Evolutionary conservation across 805 yeast species (phyloP), one percentile per base, ranked within the genome.

Genomic region (Monosporozyma yasuniensis): DNA sequence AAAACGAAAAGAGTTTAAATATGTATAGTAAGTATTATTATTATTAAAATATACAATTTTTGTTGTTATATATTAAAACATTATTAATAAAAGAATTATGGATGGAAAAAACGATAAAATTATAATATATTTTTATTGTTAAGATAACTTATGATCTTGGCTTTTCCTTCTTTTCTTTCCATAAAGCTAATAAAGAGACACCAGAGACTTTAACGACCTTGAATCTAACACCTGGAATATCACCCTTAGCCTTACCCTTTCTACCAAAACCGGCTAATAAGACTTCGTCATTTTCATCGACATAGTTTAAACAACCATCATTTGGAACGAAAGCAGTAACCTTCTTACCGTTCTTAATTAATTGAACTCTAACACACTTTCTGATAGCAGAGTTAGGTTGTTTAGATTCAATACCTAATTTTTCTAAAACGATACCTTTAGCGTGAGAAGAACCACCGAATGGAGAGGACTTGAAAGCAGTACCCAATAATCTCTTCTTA

Each of bases 181-280:
- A 93, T 78, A 93, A 84, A 75, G 99, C 99, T 75, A 90, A 83
- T 77, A 93, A 84, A 68, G 99, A 93, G 72, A 95, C 99, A 87
- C 99, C 99, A 68, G 99, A 87, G 69, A 93, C 99, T 84, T 93
- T 93, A 75, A 93, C 99, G 75, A 93, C 99, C 87, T 93, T 93
- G 89, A 93, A 93, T 87, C 99, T 93, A 74, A 93, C 99, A 88
- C 99, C 99, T 77, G 99, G 99, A 73, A 93, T 91, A 90, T 93
- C 99, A 84, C 99, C 99, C 95, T 93, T 93, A 76, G 99, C 99
- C 84, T 93, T 93, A 83, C 99, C 99, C 84, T 96, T 93, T 82
- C 98, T 89, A 88, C 99, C 99, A 89, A 93, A 93, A 84, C 99
- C 99, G 71, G 99, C 98, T 69, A 93, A 83, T 72, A 93, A 81